Evolutionary conservation across 306 rosid species (phyloP), one percentile per base, ranked within the genome.

Genomic region (Lupinus albus): DNA sequence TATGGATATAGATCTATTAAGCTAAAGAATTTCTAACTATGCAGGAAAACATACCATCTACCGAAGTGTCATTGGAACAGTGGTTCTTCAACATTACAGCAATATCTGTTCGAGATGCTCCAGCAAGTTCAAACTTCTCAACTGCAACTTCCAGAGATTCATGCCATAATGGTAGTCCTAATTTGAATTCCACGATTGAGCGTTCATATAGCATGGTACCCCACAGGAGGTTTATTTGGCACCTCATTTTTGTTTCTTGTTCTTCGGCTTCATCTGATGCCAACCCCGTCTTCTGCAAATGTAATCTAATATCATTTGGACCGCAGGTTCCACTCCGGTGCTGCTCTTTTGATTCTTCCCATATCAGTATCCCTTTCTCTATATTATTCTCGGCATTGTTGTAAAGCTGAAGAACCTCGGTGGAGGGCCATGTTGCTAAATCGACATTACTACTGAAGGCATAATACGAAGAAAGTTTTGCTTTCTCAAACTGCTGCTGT

Each of bases 181-280:
- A 44, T 67, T 80, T 85, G 71, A 80, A 85, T 70, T 85, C 90
- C 67, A 83, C 71, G 8, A 80, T 83, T 1, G 90, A 85, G 25
- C 90, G 82, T 76, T 85, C 90, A 49, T 83, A 85, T 2, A 85
- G 82, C 87, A 85, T 78, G 52, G 87, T 80, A 11, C 90, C 87
- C 90, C 90, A 85, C 12, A 78, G 62, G 39, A 80, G 80, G 60
- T 85, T 83, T 50, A 85, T 85, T 53, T 80, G 85, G 66, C 84
- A 85, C 52, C 85, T 83, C 87, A 75, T 78, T 63, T 46, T 76
- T 70, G 73, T 75, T 39, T 78, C 82, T 74, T 72, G 84, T 52
- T 75, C 82, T 48, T 67, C 73, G 52, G 81, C 79, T 72, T 85
- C 85, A 53, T 75, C 61, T 28, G 49, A 61, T 30, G 87, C 81